Evolutionary conservation across 139 green algal species (phyloP), one percentile per base, ranked within the genome.

Genomic region (Pseudopediastrum boryanum): DNA sequence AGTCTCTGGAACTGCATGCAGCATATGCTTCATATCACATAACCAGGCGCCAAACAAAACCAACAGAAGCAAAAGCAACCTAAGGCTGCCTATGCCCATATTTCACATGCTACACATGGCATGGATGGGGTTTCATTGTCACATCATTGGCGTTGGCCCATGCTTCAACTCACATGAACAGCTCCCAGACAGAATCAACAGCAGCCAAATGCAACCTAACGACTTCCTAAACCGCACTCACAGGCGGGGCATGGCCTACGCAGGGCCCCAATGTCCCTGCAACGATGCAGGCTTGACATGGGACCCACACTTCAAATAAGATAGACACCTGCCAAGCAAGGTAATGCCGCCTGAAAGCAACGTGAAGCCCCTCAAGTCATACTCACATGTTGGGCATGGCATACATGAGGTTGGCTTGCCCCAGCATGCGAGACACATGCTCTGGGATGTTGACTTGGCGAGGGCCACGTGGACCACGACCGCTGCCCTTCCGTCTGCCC

Each of bases 331-430:
- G 19, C 56, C 10, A 2, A 35, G 19, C 19, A 25, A 65, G 16
- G 56, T 27, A 65, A 27, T 58, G 48, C 19, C 48, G 21, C 19
- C 48, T n/a, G 48, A 16, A 65, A 65, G 23, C 56, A 35, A 21
- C 19, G 25, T 36, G 9, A 65, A 25, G 16, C 56, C 19, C 19
- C 19, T 27, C 16, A 21, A 35, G 16, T n/a, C 16, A 35, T 4
- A 51, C 64, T 78, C 64, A 90, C 75, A 71, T 80, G 69, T 68
- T 77, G 23, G n/a, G n/a, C n/a, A 27, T 86, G 38, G 93, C 94
- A 62, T 97, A 98, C 73, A 93, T 67, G 51, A 98, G 81, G 77
- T 95, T 98, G n/a, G 93, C 94, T 44, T 98, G 83, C 1, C 91
- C 94, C 68, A 97, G 80, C 79, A 89, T 89, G 9, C 86, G 62